Evolutionary conservation across 1,139 yeast species (phyloP).

Genomic region (Geotrichum cucujoidarum): DNA sequence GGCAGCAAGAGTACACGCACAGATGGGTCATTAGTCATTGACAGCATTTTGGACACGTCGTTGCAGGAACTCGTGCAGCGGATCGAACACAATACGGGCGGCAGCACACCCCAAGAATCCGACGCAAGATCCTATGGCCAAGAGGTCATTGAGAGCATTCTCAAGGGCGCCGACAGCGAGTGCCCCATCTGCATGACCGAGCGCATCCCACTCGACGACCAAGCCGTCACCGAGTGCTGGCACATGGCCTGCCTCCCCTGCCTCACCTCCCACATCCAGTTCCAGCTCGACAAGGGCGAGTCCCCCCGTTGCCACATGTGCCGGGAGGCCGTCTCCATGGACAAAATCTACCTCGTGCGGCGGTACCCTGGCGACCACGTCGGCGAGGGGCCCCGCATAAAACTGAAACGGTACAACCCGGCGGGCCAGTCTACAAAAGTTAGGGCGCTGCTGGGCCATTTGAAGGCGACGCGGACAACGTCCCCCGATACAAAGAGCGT

Average conservation of each 20-base stretch:
- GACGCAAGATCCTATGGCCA: slow-evolving; percentile 32
- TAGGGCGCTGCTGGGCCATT: slow-evolving; percentile 59
- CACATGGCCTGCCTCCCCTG: slow-evolving; percentile 77
- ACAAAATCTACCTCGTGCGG: slow-evolving; percentile 31
- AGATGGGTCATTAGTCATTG: neutral
- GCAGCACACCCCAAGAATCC: slow-evolving; percentile 24
- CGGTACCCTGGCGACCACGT: slow-evolving; percentile 13
- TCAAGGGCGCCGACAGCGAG: slow-evolving; percentile 50
- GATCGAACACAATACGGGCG: slow-evolving; percentile 20
- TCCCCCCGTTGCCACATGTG: slow-evolving; percentile 40
- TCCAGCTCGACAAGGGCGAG: slow-evolving; percentile 33
- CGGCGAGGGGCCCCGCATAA: slow-evolving; percentile 4
- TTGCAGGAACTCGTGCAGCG: slow-evolving; percentile 26
- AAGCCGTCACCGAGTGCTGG: slow-evolving; percentile 71
- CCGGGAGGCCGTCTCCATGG: slow-evolving; percentile 32
- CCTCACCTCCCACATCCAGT: slow-evolving; percentile 59
- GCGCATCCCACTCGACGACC: slow-evolving; percentile 49
- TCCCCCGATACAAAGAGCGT: slow-evolving; percentile 68
- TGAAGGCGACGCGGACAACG: slow-evolving; percentile 49
- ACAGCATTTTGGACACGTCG: slow-evolving; percentile 24
- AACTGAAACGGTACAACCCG: slow-evolving; percentile 16
- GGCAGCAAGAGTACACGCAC: neutral
- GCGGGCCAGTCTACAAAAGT: slow-evolving; percentile 59
- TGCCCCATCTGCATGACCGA: slow-evolving; percentile 80
- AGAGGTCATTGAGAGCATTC: slow-evolving; percentile 37